A percentile compares a stretch with the other conserved stretches of the same genome.
These are phyloP conservation scores for Lanmaoa rubissima DNA, from an alignment of 768 basidiomycete genomes.

Conservation along the genomic window DNA sequence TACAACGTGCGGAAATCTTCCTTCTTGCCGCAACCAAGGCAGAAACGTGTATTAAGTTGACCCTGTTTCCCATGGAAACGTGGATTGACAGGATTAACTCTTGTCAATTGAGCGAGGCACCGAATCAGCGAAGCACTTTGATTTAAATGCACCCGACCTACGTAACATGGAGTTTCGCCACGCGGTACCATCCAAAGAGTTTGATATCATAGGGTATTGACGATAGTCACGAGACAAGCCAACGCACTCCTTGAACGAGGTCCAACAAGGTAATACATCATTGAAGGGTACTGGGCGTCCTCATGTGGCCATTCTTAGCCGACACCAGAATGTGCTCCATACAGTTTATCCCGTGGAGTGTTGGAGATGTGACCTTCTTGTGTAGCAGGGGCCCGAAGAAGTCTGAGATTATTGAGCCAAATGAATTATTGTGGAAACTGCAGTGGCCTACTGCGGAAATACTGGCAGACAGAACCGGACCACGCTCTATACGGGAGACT, in stretches of 20 bases:
- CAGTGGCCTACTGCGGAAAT: too few relatives aligned
- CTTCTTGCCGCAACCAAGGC: background rate
- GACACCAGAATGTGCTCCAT: background rate
- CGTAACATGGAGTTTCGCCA: too few relatives aligned
- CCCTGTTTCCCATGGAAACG: too few relatives aligned
- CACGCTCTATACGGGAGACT: too few relatives aligned
- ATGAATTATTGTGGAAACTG: background rate
- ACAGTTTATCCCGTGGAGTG: background rate
- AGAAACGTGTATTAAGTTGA: background rate
- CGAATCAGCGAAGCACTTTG: background rate
- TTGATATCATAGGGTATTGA: too few relatives aligned
- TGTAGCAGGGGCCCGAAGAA: background rate
- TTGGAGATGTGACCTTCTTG: background rate
- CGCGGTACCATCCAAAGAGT: too few relatives aligned
- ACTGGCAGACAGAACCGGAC: too few relatives aligned
- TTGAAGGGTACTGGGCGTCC: background rate
- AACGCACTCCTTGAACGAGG: background rate
- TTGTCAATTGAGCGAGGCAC: too few relatives aligned
- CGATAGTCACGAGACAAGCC: too few relatives aligned
- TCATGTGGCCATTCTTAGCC: background rate
- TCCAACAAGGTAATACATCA: background rate
- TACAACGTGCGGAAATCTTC: too few relatives aligned
- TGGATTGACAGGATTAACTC: too few relatives aligned
- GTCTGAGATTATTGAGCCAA: background rate
- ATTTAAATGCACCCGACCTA: background rate